A percentile compares a stretch with the other conserved stretches of the same genome.
phyloP scores from a whole-genome alignment of 768 basidiomycete genomes.

The Lentinus brumalis region DNA sequence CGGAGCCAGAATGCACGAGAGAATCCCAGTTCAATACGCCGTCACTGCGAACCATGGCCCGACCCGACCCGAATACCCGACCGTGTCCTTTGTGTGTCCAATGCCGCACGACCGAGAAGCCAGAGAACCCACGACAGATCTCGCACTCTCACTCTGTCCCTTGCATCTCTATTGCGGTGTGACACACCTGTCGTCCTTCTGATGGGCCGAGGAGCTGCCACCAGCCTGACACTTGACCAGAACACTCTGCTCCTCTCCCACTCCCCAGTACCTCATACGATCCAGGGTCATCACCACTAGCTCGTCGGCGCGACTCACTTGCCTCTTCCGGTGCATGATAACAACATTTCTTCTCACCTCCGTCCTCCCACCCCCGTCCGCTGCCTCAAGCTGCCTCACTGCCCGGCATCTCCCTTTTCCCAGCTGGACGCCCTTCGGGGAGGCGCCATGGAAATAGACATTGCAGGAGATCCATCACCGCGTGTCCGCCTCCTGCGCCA shows the following conservation, averaged over 20 bases:
- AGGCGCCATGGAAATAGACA: constrained; percentile 10
- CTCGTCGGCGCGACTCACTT: constrained; percentile 12
- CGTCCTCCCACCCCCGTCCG: constrained; percentile 11
- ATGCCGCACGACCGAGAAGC: not conserved
- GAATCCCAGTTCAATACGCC: not conserved
- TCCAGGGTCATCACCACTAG: constrained; percentile 22
- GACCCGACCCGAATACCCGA: not conserved
- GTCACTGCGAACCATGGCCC: not conserved
- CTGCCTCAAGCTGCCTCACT: constrained; percentile 2
- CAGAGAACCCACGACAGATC: constrained; percentile 2
- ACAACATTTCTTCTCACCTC: constrained; percentile 4
- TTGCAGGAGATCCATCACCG: constrained; percentile 15
- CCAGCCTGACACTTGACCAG: constrained; percentile 14
- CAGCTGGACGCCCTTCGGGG: constrained; percentile 10
- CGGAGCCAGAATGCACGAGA: not conserved
- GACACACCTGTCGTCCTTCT: constrained; percentile 11
- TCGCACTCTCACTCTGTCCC: constrained; percentile 2
- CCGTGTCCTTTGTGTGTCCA: constrained; percentile 12
- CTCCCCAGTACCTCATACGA: constrained; percentile 19
- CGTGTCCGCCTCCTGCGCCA: constrained; percentile 19
- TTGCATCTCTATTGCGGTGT: constrained; percentile 16
- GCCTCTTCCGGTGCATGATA: constrained; percentile 11
- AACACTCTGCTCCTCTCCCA: constrained; percentile 9
- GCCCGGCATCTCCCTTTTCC: constrained; percentile 17
- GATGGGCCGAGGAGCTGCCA: constrained; percentile 14